Evolutionary conservation across 2,329 filamentous ascomycete species (phyloP).

Genomic region (Daldinia sp.): DNA sequence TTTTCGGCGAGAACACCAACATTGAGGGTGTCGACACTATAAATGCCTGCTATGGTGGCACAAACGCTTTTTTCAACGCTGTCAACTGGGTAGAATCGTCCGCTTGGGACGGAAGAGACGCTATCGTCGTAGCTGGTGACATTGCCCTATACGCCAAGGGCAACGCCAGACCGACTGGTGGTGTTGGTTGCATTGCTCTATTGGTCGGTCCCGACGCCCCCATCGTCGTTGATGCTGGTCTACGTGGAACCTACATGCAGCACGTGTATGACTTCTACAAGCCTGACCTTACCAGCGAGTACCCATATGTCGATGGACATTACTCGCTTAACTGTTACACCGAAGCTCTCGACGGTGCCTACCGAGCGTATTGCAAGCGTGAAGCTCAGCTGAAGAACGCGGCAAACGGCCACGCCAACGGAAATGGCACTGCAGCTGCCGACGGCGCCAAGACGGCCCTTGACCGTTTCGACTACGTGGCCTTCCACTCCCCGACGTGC

Average conservation of each 20-base stretch:
- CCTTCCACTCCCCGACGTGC: slow-evolving; percentile 87
- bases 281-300: slow-evolving; percentile 86
- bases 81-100: slow-evolving; percentile 89
- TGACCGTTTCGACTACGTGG: slow-evolving; percentile 84
- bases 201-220: slow-evolving; percentile 81
- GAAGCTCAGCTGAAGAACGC: slow-evolving; percentile 63
- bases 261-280: slow-evolving; percentile 93
- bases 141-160: slow-evolving; percentile 89
- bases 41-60: slow-evolving; percentile 88
- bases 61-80: slow-evolving; percentile 83
- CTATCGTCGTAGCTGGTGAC: slow-evolving; percentile 80
- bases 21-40: slow-evolving; percentile 84
- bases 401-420: slow-evolving; percentile 62
- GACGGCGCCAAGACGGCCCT: slow-evolving; percentile 65
- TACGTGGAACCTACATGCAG: slow-evolving; percentile 81
- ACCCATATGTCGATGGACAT: slow-evolving; percentile 85
- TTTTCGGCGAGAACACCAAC: slow-evolving; percentile 84
- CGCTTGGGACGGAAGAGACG: slow-evolving; percentile 84
- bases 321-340: slow-evolving; percentile 85
- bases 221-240: slow-evolving; percentile 78
- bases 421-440: slow-evolving; percentile 48
- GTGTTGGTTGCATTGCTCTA: slow-evolving; percentile 81
- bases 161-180: slow-evolving; percentile 80
- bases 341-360: slow-evolving; percentile 80
- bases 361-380: slow-evolving; percentile 80